phyloP scores from a whole-genome alignment of 495 filamentous ascomycete genomes.

The Penicillium verhagenii region DNA sequence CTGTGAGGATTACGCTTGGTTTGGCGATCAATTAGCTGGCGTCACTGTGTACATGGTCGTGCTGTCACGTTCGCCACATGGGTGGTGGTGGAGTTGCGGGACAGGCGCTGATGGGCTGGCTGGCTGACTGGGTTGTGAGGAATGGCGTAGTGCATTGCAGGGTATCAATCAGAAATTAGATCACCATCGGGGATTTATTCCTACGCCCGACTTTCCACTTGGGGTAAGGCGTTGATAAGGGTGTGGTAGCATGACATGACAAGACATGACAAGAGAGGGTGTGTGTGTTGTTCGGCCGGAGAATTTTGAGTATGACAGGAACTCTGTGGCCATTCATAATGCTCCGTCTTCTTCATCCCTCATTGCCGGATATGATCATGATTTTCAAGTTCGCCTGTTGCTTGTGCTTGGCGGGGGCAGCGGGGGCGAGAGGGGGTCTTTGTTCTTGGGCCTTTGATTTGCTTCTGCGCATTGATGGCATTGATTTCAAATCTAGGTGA shows the following conservation, averaged over 20 bases:
- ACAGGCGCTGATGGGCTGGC: neutral
- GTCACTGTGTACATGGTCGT: neutral
- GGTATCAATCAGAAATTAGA: neutral
- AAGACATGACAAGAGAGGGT: too few relatives aligned
- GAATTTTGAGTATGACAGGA: neutral
- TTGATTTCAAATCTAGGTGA: neutral
- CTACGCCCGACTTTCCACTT: too few relatives aligned
- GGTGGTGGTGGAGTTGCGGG: neutral
- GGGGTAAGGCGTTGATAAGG: neutral
- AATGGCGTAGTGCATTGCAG: neutral
- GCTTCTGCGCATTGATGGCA: neutral
- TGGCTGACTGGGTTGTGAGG: neutral
- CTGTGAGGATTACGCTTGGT: neutral
- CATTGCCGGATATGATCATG: neutral
- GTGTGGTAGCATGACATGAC: neutral
- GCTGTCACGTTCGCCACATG: slow-evolving; percentile 1
- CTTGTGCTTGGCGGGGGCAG: neutral
- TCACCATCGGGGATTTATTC: neutral
- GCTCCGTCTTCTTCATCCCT: neutral
- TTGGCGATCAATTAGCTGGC: neutral
- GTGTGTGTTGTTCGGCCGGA: neutral
- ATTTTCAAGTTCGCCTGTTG: too few relatives aligned
- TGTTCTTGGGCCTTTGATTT: neutral
- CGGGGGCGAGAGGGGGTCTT: too few relatives aligned
- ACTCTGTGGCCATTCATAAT: neutral